Percentiles rank a stretch among this genome's conserved stretches.
These are phyloP conservation scores for Botrytis fragariae DNA, from an alignment of 2,329 filamentous ascomycete species.

Conservation along the genomic window DNA sequence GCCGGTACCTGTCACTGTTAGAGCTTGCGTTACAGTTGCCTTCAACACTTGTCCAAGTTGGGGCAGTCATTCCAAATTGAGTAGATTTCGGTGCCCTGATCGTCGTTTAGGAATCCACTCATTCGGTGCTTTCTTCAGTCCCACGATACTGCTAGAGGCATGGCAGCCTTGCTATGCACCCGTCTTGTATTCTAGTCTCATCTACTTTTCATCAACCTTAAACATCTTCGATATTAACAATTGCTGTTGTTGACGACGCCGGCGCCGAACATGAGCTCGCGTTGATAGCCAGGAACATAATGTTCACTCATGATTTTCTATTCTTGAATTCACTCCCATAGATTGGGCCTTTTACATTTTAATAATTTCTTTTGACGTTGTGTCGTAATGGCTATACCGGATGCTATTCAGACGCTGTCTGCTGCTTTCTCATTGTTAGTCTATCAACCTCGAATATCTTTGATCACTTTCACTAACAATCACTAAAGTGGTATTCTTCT, in stretches of 20 bases:
- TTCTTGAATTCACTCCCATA: conserved; percentile 35
- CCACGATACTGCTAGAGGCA: conserved; percentile 12
- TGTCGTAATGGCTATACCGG: conserved; percentile 35
- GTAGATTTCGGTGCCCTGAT: conserved; percentile 22
- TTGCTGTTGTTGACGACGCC: conserved; percentile 28
- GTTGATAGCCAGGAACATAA: conserved; percentile 29
- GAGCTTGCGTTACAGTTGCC: conserved; percentile 21
- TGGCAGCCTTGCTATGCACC: neutral
- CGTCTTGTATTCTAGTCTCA: neutral
- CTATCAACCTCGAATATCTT: neutral
- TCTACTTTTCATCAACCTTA: conserved; percentile 8
- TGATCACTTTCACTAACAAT: conserved; percentile 24
- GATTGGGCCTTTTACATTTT: conserved; percentile 34
- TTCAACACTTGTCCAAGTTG: neutral
- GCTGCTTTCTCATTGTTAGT: conserved; percentile 40
- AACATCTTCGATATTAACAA: conserved; percentile 24
- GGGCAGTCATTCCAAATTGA: conserved; percentile 16
- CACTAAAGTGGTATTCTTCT: conserved; percentile 37
- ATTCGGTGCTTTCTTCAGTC: neutral
- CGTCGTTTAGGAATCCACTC: conserved; percentile 20
- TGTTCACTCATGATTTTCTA: conserved; percentile 30
- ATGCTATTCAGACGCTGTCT: conserved; percentile 36
- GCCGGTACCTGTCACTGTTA: conserved; percentile 14
- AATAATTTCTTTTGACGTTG: conserved; percentile 29
- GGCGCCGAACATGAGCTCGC: conserved; percentile 29